These are phyloP conservation scores for Canariomyces notabilis DNA, from an alignment of 2,329 filamentous ascomycete genomes.

Conservation along the genomic window DNA sequence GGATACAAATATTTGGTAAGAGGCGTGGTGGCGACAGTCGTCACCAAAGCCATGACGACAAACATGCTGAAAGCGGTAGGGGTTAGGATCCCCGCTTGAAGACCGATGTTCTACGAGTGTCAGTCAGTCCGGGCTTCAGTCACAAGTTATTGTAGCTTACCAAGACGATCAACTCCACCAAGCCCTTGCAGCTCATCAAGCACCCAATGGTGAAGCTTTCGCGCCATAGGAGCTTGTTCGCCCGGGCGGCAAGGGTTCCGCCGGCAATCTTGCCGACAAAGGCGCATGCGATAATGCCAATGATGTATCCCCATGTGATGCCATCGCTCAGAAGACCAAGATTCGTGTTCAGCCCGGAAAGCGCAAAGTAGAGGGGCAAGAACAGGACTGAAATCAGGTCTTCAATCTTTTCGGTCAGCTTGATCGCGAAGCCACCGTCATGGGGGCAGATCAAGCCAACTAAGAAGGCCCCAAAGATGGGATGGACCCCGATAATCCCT, in stretches of 20 bases:
- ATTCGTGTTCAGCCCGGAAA: constrained; percentile 85
- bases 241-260: constrained; percentile 69
- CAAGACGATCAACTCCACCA: constrained; percentile 92
- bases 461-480: constrained; percentile 91
- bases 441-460: constrained; percentile 86
- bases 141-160: constrained; percentile 46
- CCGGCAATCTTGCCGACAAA: constrained; percentile 83
- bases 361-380: constrained; percentile 85
- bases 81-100: constrained; percentile 77
- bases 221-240: constrained; percentile 78
- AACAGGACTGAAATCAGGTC: constrained; percentile 82
- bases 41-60: constrained; percentile 86
- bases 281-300: constrained; percentile 75
- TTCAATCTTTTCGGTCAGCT: constrained; percentile 89
- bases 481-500: constrained; percentile 82
- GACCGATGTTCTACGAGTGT: constrained; percentile 57
- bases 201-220: constrained; percentile 84
- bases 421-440: constrained; percentile 84
- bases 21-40: constrained; percentile 79
- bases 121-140: constrained; percentile 1
- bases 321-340: constrained; percentile 77
- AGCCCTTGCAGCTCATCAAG: constrained; percentile 93
- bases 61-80: constrained; percentile 85
- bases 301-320: constrained; percentile 82
- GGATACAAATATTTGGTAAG: constrained; percentile 71